Evolutionary conservation across 805 yeast species (phyloP), one percentile per base, ranked within the genome.

Genomic region (Yarrowia sp.): DNA sequence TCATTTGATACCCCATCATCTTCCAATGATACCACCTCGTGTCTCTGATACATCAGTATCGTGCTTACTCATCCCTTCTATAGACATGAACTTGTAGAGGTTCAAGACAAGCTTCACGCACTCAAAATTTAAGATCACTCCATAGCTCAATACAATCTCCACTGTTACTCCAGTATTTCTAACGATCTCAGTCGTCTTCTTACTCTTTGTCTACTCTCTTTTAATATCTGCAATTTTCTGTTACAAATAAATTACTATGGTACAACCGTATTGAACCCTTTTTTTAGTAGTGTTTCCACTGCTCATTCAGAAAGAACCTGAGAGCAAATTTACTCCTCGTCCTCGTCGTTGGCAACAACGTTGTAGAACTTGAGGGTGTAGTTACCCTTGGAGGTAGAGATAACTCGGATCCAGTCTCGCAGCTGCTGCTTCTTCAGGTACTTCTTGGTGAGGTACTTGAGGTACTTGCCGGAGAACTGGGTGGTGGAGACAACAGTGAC

Each of bases 401-500:
- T 81, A 96, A 93, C 81, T 85, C 88, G 87, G 89, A 89, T 86
- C 87, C 91, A 81, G 89, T 91, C 81, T 63, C 67, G 67, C 16
- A 63, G 67, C 67, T 63, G 92, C 95, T 80, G 91, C 92, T 81
- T 86, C 98, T 76, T 88, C 89, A 84, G 97, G 84, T 89, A 92
- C 86, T 94, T 95, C 95, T 93, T 98, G 77, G 99, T 99, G 86
- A 94, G 96, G 87, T 95, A 95, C 97, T 89, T 94, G 83, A 95
- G 96, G 88, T 95, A 95, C 96, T 87, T 95, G 82, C 91, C 98
- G 81, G 96, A 95, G 92, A 94, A 97, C 88, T 95, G 91, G 95
- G 91, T 95, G 85, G 96, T 94, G 97, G 95, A 95, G 91, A 92
- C 97, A 95, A 91, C 97, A 92, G 96, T 84, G 95, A 94, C 83